Base-by-base conservation (phyloP, 2,329 filamentous ascomycete genomes). In the Intubia oerlemansii region DNA sequence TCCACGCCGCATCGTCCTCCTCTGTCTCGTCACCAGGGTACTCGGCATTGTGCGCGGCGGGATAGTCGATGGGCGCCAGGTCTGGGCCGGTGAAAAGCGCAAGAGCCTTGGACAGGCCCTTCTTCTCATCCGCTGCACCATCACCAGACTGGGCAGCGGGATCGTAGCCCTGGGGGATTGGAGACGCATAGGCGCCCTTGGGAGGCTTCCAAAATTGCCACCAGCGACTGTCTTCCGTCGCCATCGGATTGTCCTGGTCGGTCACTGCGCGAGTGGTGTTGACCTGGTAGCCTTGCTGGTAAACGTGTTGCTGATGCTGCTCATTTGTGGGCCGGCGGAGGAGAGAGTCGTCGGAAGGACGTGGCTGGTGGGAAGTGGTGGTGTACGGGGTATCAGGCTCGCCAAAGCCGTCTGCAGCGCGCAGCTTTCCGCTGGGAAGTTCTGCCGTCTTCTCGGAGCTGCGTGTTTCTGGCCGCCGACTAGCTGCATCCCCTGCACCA, bases 1-100 rank as follows among this genome's bases (percentile, higher is more conserved):
- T 69, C 88, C 88, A 98, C 25, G 66, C 52, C 1, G 78, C 70
- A 27, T 68, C 62, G 7, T 61, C 62, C 24, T 72, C 65, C 9
- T 67, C 59, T 32, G 72, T 58, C 17, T 73, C 63, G 20, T 62
- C 54, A 38, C 56, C 51, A 7, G 66, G 58, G 33, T 72, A 59
- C 19, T 21, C 19, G 19, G 65, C 47, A 35, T 77, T 66, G 42
- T 65, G 69, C 0, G 75, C 67, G 3, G 54, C 34, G 0, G 67
- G 63, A 41, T 91, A 90, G 7, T 64, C 53, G 5, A 54, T 18
- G 0, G 47, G 40, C 8, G 46, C 44, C 40, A 62, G 46, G 22
- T 53, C 36, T 30, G 49, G 41, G 30, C 59, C 50, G 38, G 56
- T n/a, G n/a, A 35, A 26, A 68, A 67, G 0, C 64, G 63, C 7